phyloP scores from a whole-genome alignment of 352 stramenopile genomes.

The Phytophthora pini region DNA sequence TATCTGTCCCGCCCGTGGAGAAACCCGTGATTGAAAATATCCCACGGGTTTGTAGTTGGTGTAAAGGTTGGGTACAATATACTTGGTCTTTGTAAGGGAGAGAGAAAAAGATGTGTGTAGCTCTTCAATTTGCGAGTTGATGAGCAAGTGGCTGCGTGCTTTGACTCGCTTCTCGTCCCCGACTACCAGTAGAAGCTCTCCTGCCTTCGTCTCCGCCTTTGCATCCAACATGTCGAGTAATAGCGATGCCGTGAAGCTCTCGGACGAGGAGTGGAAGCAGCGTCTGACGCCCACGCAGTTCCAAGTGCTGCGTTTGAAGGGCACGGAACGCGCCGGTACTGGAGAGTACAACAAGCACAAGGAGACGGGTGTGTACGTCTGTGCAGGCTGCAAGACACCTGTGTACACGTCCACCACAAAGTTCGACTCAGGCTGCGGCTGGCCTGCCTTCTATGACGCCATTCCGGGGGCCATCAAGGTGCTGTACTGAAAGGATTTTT shows the following conservation, averaged over 20 bases:
- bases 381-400: conserved; percentile 86
- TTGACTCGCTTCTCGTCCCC: conserved; percentile 18
- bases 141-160: conserved; percentile 39
- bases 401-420: conserved; percentile 91
- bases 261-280: conserved; percentile 85
- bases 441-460: conserved; percentile 91
- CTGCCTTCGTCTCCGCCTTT: conserved; percentile 1
- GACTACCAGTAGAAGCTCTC: conserved; percentile 10
- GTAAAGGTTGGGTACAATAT: not conserved
- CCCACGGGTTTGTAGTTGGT: not conserved
- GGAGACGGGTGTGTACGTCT: conserved; percentile 87
- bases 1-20: not conserved
- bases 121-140: conserved; percentile 30
- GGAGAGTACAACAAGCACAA: conserved; percentile 92
- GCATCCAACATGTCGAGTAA: conserved; percentile 57
- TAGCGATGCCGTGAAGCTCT: conserved; percentile 48
- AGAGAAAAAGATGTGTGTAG: not conserved
- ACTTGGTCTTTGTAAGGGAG: not conserved
- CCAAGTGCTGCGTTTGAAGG: conserved; percentile 90
- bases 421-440: conserved; percentile 92
- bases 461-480: conserved; percentile 89
- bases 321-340: conserved; percentile 87
- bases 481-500: not conserved
- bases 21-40: not conserved
- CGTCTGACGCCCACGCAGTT: conserved; percentile 82